These are phyloP conservation scores for Moniliophthora roreri DNA, from an alignment of 1,284 basidiomycete genomes.

Conservation along the genomic window DNA sequence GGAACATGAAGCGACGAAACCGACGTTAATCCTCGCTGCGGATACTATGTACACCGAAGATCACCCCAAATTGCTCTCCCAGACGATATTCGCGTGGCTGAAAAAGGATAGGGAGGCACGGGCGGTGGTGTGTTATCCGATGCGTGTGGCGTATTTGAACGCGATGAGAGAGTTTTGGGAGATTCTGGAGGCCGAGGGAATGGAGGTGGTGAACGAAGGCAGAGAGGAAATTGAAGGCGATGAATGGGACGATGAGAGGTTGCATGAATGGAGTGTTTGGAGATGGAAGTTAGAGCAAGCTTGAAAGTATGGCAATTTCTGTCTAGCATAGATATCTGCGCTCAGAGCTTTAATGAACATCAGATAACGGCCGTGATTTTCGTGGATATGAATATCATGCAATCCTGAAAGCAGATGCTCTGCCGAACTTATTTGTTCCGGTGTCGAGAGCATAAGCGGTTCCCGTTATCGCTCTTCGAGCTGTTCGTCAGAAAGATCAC, in stretches of 20 bases:
- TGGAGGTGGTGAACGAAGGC: background rate
- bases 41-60: slow-evolving; percentile 6
- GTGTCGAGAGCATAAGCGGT: no score
- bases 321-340: no score
- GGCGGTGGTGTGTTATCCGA: slow-evolving; percentile 4
- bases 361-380: no score
- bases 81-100: slow-evolving; percentile 2
- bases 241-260: slow-evolving; percentile 3
- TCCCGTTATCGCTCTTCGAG: no score
- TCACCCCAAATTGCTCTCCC: slow-evolving; percentile 2
- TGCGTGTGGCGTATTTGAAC: background rate
- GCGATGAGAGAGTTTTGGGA: slow-evolving; percentile 3
- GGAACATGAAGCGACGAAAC: background rate
- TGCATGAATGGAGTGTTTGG: slow-evolving; percentile 5
- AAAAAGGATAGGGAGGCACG: background rate
- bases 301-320: no score
- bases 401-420: no score
- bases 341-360: no score
- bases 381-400: no score
- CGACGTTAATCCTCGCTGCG: background rate
- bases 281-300: background rate
- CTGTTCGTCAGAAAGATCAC: no score
- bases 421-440: no score
- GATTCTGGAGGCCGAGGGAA: background rate
- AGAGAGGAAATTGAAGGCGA: slow-evolving; percentile 1